Percentiles rank a stretch among this genome's conserved stretches.
phyloP scores from a whole-genome alignment of 352 stramenopile species.

The Ochromonadaceae sp. region DNA sequence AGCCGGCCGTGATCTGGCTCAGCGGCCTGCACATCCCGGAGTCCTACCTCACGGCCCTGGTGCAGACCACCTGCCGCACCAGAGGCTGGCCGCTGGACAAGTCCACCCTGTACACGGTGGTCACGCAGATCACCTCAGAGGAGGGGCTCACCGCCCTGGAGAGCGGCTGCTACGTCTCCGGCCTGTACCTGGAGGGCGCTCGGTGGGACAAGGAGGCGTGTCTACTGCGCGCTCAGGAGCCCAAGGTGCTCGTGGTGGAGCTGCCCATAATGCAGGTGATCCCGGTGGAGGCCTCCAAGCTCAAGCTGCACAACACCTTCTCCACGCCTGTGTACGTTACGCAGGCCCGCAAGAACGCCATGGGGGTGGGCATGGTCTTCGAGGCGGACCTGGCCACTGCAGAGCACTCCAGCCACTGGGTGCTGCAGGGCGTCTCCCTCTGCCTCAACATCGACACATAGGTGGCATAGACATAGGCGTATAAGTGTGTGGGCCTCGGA shows the following conservation, averaged over 20 bases:
- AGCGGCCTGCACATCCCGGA: slow-evolving; percentile 81
- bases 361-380: slow-evolving; percentile 85
- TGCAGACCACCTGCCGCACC: slow-evolving; percentile 77
- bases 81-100: slow-evolving; percentile 88
- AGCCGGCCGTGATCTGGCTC: slow-evolving; percentile 79
- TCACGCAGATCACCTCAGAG: slow-evolving; percentile 57
- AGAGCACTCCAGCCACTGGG: slow-evolving; percentile 77
- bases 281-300: slow-evolving; percentile 76
- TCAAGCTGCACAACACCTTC: slow-evolving; percentile 87
- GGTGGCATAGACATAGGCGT: no score
- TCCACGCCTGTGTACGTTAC: slow-evolving; percentile 87
- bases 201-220: slow-evolving; percentile 62
- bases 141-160: slow-evolving; percentile 48
- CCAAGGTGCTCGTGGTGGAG: slow-evolving; percentile 84
- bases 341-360: slow-evolving; percentile 75
- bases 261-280: slow-evolving; percentile 84
- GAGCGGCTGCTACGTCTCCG: slow-evolving; percentile 69
- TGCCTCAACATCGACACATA: slow-evolving; percentile 62
- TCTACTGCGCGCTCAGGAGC: slow-evolving; percentile 60
- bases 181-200: slow-evolving; percentile 78
- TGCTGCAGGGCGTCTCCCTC: slow-evolving; percentile 79
- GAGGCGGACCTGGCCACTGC: slow-evolving; percentile 71
- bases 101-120: slow-evolving; percentile 73
- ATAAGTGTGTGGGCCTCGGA: no score
- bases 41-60: slow-evolving; percentile 81